Evolutionary conservation across 2,329 filamentous ascomycete species (phyloP), one percentile per base, ranked within the genome.

Genomic region (Sporothrix pseudoabietina): DNA sequence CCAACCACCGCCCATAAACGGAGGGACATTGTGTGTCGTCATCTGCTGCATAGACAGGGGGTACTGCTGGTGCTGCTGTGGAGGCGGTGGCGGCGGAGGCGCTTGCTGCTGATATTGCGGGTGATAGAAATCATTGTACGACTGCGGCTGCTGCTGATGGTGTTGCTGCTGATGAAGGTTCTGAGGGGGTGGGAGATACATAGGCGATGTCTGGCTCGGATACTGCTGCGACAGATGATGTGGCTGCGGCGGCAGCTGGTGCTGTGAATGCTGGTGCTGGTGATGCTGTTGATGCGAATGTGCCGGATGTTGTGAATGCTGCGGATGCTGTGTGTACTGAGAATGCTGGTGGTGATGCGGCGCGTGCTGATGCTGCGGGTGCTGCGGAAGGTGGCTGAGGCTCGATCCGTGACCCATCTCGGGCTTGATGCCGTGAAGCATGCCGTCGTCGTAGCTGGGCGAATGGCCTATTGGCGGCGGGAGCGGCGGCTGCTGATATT

Each of bases 51-150:
- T 71, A 3, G 71, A 65, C 0, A 71, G 52, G 35, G 61, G 71
- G 26, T 75, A 73, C 49, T 73, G 73, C 6, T 59, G 72, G 69
- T 55, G 71, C 22, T 71, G 54, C 71, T 52, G 68, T 32, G 59
- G 74, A 12, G 41, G 71, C 5, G 55, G 72, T 1, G 65, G 61
- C 41, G 68, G 57, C 32, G 8, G 49, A 16, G 61, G 63, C 52
- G 41, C 41, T 49, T 59, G 69, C 61, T 73, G 72, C 61, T 71
- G 61, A 44, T 71, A 61, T 19, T 75, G 73, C n/a, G 69, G 30
- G n/a, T 73, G 71, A 69, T 74, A 74, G 30, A 75, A 75, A 4
- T 76, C 72, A 54, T 71, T 9, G 10, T 74, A 75, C 6, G 72
- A 55, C 69, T 71, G 71, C 44, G 66, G 71, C 44, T 44, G 59